A percentile compares a stretch with the other conserved stretches of the same genome.
Evolutionary conservation across 2,329 filamentous ascomycete species (phyloP).

Genomic region (Penicillium fuscoglaucum): DNA sequence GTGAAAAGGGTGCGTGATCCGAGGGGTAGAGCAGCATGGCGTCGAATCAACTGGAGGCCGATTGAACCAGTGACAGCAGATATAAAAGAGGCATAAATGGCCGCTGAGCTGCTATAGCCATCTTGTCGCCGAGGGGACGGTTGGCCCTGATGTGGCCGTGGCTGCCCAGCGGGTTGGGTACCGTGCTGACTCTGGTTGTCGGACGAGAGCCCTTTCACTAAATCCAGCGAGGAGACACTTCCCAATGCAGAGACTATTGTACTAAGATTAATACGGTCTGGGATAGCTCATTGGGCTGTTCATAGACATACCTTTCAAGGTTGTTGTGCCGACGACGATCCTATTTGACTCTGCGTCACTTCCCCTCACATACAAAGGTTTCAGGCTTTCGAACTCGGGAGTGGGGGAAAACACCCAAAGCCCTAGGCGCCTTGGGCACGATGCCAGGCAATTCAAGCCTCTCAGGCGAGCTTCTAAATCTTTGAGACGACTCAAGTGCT

Average conservation of each 20-base stretch:
- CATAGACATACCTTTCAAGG: slow-evolving; percentile 34
- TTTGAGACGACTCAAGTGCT: slow-evolving; percentile 42
- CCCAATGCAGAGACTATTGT: slow-evolving; percentile 38
- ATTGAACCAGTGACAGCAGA: slow-evolving; percentile 42
- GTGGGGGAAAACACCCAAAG: slow-evolving; percentile 45
- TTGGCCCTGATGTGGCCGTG: slow-evolving; percentile 28
- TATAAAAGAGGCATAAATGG: slow-evolving; percentile 44
- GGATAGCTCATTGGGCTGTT: background rate
- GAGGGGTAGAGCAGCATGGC: slow-evolving; percentile 40
- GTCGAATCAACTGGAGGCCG: slow-evolving; percentile 38
- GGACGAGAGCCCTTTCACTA: slow-evolving; percentile 38
- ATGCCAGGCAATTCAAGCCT: slow-evolving; percentile 40
- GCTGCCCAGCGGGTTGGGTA: slow-evolving; percentile 22
- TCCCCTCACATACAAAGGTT: slow-evolving; percentile 29
- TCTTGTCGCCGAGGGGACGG: slow-evolving; percentile 31
- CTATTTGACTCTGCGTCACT: slow-evolving; percentile 29
- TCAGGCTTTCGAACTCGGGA: slow-evolving; percentile 39
- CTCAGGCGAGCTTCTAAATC: slow-evolving; percentile 40
- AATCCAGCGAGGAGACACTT: slow-evolving; percentile 35
- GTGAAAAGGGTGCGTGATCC: slow-evolving; percentile 45
- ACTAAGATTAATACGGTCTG: slow-evolving; percentile 5
- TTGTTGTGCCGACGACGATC: slow-evolving; percentile 34
- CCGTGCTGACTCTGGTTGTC: slow-evolving; percentile 28
- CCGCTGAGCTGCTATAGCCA: slow-evolving; percentile 33
- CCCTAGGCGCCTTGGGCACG: slow-evolving; percentile 40